Conservation (phyloP, 495 filamentous ascomycete species). For the Cetradonia linearis region DNA sequence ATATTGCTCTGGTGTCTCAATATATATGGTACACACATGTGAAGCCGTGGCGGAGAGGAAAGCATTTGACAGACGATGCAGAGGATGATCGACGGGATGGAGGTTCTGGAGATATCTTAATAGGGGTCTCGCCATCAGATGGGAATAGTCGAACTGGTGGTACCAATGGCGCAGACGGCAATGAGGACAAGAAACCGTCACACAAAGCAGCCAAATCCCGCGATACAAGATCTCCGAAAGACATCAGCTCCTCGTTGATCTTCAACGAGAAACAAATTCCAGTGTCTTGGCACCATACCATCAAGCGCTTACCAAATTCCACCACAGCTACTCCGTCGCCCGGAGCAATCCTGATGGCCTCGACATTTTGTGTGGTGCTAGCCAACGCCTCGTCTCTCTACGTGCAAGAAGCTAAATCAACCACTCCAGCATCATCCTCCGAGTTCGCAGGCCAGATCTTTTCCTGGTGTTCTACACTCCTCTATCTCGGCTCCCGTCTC, state of each 20-base stretch:
- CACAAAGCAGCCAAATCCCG: neutral
- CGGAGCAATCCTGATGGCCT: slow-evolving; percentile 37
- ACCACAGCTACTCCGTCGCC: slow-evolving; percentile 25
- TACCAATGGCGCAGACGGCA: neutral
- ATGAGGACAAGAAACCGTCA: neutral
- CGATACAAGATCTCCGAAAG: neutral
- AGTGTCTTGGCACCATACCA: neutral
- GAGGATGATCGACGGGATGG: slow-evolving; percentile 24
- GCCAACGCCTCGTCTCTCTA: slow-evolving; percentile 37
- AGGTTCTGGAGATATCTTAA: slow-evolving; percentile 24
- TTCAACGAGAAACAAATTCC: slow-evolving; percentile 2
- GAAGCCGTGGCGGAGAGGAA: slow-evolving; percentile 32
- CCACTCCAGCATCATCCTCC: slow-evolving; percentile 15
- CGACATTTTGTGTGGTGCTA: slow-evolving; percentile 38
- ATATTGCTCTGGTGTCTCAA: slow-evolving; percentile 51
- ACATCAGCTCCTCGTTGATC: slow-evolving; percentile 5
- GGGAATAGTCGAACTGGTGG: slow-evolving; percentile 1
- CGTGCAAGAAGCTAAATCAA: slow-evolving; percentile 7
- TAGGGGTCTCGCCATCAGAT: slow-evolving; percentile 21
- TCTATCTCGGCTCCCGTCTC: slow-evolving; percentile 61
- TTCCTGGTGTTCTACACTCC: slow-evolving; percentile 55
- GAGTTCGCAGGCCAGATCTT: slow-evolving; percentile 46
- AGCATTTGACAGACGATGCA: slow-evolving; percentile 1
- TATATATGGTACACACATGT: slow-evolving; percentile 59
- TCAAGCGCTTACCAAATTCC: slow-evolving; percentile 8